Percentiles rank a stretch among this genome's conserved stretches.
Evolutionary conservation across 176 grass and related monocot genomes (phyloP).

Genomic region (Cenchrus americanus): DNA sequence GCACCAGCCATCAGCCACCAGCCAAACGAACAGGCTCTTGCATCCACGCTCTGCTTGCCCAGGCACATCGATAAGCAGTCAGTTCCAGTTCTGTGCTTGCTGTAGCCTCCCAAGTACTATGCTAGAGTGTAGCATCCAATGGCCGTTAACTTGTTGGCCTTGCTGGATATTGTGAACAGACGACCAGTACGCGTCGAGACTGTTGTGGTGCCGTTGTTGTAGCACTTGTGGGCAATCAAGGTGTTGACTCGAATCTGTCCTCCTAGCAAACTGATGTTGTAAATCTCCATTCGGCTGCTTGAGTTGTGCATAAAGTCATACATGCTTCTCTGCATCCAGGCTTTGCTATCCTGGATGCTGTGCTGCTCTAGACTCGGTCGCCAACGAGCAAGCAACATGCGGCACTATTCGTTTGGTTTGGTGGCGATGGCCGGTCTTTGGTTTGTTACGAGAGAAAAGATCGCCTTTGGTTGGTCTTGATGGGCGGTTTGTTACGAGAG

Average conservation of each 20-base stretch:
- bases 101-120: slow-evolving; percentile 35
- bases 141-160: slow-evolving; percentile 43
- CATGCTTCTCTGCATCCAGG: slow-evolving; percentile 44
- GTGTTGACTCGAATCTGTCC: slow-evolving; percentile 26
- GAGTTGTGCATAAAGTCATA: slow-evolving; percentile 31
- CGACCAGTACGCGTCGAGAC: background rate
- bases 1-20: too few relatives aligned
- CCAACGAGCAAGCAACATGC: too few relatives aligned
- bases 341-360: slow-evolving; percentile 25
- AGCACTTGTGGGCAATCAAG: slow-evolving; percentile 41
- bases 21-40: too few relatives aligned
- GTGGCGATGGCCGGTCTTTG: slow-evolving; percentile 12
- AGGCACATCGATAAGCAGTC: slow-evolving; percentile 37
- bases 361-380: slow-evolving; percentile 22
- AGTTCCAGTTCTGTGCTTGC: background rate
- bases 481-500: too few relatives aligned
- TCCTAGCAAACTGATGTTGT: slow-evolving; percentile 24
- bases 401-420: too few relatives aligned
- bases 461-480: too few relatives aligned
- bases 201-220: background rate
- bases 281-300: slow-evolving; percentile 16
- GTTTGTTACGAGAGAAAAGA: too few relatives aligned
- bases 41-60: slow-evolving; percentile 18
- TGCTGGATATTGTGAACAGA: slow-evolving; percentile 44
- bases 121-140: slow-evolving; percentile 50